phyloP scores from a whole-genome alignment of 768 basidiomycete species.

The Serendipita sp. region DNA sequence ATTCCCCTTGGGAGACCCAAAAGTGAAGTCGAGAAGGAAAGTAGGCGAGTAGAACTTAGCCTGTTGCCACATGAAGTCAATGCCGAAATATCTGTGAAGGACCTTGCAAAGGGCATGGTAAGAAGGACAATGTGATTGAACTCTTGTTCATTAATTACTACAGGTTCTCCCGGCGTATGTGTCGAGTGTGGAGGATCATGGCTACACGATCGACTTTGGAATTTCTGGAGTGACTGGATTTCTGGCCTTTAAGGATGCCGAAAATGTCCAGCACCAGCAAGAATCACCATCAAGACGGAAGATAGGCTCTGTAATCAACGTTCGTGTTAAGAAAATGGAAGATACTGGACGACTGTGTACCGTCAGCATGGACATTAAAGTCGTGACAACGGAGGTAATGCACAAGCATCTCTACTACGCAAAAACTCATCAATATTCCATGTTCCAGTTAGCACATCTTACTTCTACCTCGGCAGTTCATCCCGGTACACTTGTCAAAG shows the following conservation, averaged over 20 bases:
- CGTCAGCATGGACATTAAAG: slow-evolving; percentile 37
- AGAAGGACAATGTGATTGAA: slow-evolving; percentile 22
- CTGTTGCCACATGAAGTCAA: slow-evolving; percentile 77
- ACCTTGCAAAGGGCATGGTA: slow-evolving; percentile 61
- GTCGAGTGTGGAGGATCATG: slow-evolving; percentile 84
- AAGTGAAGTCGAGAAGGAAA: slow-evolving; percentile 50
- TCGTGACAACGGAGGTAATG: slow-evolving; percentile 39
- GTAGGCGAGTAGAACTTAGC: slow-evolving; percentile 71
- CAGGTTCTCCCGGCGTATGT: slow-evolving; percentile 65
- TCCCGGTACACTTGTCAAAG: slow-evolving; percentile 71
- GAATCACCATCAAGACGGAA: slow-evolving; percentile 24
- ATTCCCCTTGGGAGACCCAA: slow-evolving; percentile 35
- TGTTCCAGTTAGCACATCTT: slow-evolving; percentile 48
- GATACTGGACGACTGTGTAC: slow-evolving; percentile 68
- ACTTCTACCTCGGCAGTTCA: slow-evolving; percentile 65
- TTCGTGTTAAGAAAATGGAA: slow-evolving; percentile 49
- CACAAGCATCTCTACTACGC: neutral
- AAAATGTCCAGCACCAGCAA: slow-evolving; percentile 23
- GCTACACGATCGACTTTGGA: slow-evolving; percentile 80
- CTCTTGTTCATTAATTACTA: slow-evolving; percentile 12
- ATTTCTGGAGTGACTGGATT: slow-evolving; percentile 69
- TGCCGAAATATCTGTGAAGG: slow-evolving; percentile 56
- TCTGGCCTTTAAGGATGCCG: slow-evolving; percentile 58
- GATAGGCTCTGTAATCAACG: slow-evolving; percentile 52
- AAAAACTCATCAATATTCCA: slow-evolving; percentile 1